A percentile compares a stretch with the other conserved stretches of the same genome.
These are phyloP conservation scores for Erigeron philadelphicus DNA, from an alignment of 140 eudicot genomes.

Conservation along the genomic window DNA sequence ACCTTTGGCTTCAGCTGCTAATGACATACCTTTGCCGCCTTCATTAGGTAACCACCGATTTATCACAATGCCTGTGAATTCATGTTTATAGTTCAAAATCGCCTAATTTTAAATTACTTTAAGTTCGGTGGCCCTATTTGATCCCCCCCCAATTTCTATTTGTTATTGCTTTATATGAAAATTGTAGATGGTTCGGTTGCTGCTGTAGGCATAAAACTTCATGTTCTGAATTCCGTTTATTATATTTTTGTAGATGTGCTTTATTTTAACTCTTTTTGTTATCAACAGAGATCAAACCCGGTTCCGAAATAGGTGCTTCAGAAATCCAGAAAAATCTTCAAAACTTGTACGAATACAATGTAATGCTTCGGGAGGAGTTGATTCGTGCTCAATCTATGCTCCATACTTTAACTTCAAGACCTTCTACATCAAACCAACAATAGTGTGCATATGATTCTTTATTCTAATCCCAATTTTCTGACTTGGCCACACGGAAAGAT, in stretches of 20 bases:
- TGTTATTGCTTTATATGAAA: no score
- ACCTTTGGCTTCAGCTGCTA: constrained; percentile 15
- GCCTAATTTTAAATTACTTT: no score
- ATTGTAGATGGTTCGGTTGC: no score
- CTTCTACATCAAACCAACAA: neutral
- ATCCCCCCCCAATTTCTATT: no score
- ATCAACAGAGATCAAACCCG: constrained; percentile 32
- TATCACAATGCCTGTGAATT: no score
- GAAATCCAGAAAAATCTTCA: constrained; percentile 50
- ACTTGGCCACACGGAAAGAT: constrained; percentile 7
- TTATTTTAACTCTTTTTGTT: neutral
- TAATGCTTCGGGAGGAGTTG: constrained; percentile 51
- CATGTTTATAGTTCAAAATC: no score
- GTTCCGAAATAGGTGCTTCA: constrained; percentile 30
- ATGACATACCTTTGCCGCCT: constrained; percentile 53
- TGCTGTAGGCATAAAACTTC: no score
- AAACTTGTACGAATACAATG: constrained; percentile 50
- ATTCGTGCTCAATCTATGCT: constrained; percentile 50
- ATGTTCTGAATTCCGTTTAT: neutral
- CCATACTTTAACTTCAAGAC: constrained; percentile 33
- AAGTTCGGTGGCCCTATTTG: no score
- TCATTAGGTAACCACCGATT: constrained; percentile 39
- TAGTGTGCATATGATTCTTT: neutral
- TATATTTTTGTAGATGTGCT: neutral
- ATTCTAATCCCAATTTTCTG: neutral